Percentiles rank a stretch among this genome's conserved stretches.
These are phyloP conservation scores for Graphilbum fragrans DNA, from an alignment of 2,329 filamentous ascomycete species.

Conservation along the genomic window DNA sequence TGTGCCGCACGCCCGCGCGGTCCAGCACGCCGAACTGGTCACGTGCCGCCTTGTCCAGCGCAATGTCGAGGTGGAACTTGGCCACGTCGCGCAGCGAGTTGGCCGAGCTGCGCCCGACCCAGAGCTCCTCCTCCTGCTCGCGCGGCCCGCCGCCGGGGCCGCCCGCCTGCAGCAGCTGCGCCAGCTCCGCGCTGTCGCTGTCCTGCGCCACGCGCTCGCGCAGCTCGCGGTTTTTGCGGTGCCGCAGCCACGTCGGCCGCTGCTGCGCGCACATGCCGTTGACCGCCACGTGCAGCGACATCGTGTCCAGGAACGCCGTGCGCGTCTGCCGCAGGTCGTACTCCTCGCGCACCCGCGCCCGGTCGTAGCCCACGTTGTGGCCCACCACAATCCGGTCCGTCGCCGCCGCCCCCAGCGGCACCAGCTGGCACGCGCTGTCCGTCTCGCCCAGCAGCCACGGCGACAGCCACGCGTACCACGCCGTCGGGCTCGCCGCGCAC, in stretches of 20 bases:
- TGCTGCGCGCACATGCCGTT: slow-evolving; percentile 99
- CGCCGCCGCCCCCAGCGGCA: slow-evolving; percentile 70
- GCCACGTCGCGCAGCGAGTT: slow-evolving; percentile 94
- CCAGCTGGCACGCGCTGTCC: slow-evolving; percentile 58
- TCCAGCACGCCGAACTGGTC: slow-evolving; percentile 80
- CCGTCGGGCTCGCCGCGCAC: slow-evolving; percentile 75
- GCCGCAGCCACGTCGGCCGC: slow-evolving; percentile 93
- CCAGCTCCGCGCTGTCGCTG: slow-evolving; percentile 58
- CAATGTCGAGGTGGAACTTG: slow-evolving; percentile 85
- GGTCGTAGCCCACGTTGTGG: slow-evolving; percentile 92
- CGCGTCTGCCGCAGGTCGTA: slow-evolving; percentile 73
- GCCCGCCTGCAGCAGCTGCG: slow-evolving; percentile 49
- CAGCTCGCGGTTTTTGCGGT: slow-evolving; percentile 79
- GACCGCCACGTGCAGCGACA: slow-evolving; percentile 94
- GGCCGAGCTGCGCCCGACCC: slow-evolving; percentile 88
- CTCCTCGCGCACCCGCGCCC: slow-evolving; percentile 78
- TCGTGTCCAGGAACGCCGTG: slow-evolving; percentile 88
- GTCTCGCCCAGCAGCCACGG: slow-evolving; percentile 87
- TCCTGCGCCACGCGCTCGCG: slow-evolving; percentile 67
- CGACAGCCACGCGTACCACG: slow-evolving; percentile 97
- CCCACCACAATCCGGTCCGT: slow-evolving; percentile 72
- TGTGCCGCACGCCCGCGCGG: slow-evolving; percentile 53
- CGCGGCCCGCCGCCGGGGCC: slow-evolving; percentile 38
- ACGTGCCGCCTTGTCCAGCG: slow-evolving; percentile 79
- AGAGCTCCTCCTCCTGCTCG: slow-evolving; percentile 88